These are phyloP conservation scores for Thelephora ganbajun DNA, from an alignment of 768 basidiomycete genomes.

Conservation along the genomic window DNA sequence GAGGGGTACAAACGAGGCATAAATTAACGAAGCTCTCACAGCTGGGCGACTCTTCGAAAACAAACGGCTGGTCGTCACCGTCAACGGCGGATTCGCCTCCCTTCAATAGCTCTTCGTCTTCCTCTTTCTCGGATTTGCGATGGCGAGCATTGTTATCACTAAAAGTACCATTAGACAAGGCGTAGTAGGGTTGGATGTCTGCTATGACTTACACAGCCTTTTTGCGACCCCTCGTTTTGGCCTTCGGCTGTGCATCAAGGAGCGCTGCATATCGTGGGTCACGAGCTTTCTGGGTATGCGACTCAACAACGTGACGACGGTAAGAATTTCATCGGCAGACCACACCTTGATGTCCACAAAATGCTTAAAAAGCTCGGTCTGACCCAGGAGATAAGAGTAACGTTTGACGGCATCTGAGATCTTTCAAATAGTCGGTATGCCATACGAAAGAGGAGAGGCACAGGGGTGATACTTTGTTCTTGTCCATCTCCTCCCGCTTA, in stretches of 20 bases:
- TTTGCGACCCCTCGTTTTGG: conserved; percentile 75
- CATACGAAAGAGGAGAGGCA: not conserved
- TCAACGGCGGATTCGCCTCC: conserved; percentile 69
- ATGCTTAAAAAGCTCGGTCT: conserved; percentile 96
- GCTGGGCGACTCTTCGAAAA: conserved; percentile 88
- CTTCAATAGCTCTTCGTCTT: conserved; percentile 89
- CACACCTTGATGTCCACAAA: conserved; percentile 92
- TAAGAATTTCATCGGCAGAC: not conserved
- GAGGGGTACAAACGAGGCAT: not conserved
- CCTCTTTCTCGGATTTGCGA: conserved; percentile 95
- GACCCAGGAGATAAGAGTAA: conserved; percentile 93
- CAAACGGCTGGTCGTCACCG: conserved; percentile 81
- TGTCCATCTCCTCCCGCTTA: conserved; percentile 77
- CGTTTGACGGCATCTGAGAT: conserved; percentile 89
- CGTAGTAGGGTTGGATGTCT: not conserved
- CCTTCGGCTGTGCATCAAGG: conserved; percentile 76
- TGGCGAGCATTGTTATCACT: conserved; percentile 74
- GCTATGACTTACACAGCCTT: conserved; percentile 51
- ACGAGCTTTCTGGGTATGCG: conserved; percentile 49
- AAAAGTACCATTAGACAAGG: not conserved
- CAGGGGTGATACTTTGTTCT: conserved; percentile 50
- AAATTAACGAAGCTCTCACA: conserved; percentile 32
- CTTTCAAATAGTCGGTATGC: conserved; percentile 25
- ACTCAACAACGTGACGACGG: not conserved
- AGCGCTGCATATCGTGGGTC: conserved; percentile 90